Evolutionary conservation across 2,329 filamentous ascomycete species (phyloP).

Genomic region (Orbilia ellipsospora): DNA sequence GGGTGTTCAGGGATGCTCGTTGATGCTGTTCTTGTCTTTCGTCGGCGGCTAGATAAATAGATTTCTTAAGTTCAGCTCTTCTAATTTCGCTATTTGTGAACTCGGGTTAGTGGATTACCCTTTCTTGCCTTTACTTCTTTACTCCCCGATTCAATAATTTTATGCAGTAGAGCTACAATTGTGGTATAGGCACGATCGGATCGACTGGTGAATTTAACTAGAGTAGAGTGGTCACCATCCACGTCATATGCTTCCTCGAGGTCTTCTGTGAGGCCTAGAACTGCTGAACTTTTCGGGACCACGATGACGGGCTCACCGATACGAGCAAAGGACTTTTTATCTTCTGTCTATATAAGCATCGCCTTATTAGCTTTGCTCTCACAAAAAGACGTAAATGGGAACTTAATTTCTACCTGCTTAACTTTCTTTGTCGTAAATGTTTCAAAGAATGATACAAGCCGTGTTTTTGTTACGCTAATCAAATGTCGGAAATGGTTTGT

Average conservation of each 20-base stretch:
- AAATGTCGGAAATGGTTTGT: conserved; percentile 14
- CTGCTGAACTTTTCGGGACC: conserved; percentile 30
- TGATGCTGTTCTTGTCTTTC: background rate
- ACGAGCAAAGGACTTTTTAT: conserved; percentile 11
- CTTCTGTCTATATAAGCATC: background rate
- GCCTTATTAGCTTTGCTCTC: background rate
- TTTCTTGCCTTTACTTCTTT: conserved; percentile 17
- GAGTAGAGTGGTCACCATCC: conserved; percentile 38
- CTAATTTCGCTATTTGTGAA: background rate
- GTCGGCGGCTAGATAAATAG: background rate
- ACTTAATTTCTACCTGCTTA: conserved; percentile 8
- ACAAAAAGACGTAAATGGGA: no score
- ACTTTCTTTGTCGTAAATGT: conserved; percentile 28
- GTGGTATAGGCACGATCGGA: conserved; percentile 29
- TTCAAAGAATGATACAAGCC: conserved; percentile 29
- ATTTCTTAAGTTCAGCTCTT: conserved; percentile 1
- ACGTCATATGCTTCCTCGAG: conserved; percentile 14
- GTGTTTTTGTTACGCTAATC: conserved; percentile 10
- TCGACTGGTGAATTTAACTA: conserved; percentile 39
- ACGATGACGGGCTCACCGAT: conserved; percentile 17
- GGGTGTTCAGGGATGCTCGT: background rate
- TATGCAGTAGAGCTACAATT: background rate
- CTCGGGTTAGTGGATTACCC: conserved; percentile 3
- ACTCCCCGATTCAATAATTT: background rate
- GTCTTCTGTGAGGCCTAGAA: conserved; percentile 13